Evolutionary conservation across 192 early-diverging fungal genomes (phyloP), one percentile per base, ranked within the genome.

Genomic region (Coemansia sp.): DNA sequence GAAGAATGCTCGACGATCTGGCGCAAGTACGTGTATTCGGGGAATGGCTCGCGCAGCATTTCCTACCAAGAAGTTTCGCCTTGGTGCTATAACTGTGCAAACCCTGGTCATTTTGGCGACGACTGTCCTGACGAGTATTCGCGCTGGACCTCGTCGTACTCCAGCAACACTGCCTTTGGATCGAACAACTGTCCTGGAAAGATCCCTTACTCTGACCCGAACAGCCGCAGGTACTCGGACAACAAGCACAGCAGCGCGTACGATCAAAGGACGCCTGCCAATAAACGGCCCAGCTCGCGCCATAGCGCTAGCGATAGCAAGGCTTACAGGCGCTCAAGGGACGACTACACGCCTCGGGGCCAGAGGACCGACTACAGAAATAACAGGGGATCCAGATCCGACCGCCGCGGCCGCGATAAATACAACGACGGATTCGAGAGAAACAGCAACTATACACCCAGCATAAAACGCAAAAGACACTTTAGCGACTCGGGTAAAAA

Each of bases 291-390:
- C 12, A 30, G 49, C 32, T 22, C 50, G 32, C 50, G 52, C 36
- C 33, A 57, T 22, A 59, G 56, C 56, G 6, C 10, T 40, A 63
- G 18, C 56, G 66, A 58, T 7, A 88, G 54, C 89, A 90, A 87
- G 65, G 86, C 84, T 17, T 85, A 85, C 52, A 49, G n/a, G 3
- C 83, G 83, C 22, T 91, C 85, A 10, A 94, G 88, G 72, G 89
- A 93, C 14, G 42, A 45, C 42, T 0, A 92, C 89, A 54, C 93
- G 92, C 31, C 82, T 78, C 10, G 85, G 80, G 14, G 88, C 42
- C 51, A 22, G 6, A 54, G 51, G 25, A 54, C 4, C 51, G 51
- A 54, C 51, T 54, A 59, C 57, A 59, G 36, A 34, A 25, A 85
- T 25, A 85, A 38, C 86, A 80, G 61, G 89, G 85, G 20, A 89